Evolutionary conservation across 768 basidiomycete species (phyloP).

Genomic region (Imleria badia): DNA sequence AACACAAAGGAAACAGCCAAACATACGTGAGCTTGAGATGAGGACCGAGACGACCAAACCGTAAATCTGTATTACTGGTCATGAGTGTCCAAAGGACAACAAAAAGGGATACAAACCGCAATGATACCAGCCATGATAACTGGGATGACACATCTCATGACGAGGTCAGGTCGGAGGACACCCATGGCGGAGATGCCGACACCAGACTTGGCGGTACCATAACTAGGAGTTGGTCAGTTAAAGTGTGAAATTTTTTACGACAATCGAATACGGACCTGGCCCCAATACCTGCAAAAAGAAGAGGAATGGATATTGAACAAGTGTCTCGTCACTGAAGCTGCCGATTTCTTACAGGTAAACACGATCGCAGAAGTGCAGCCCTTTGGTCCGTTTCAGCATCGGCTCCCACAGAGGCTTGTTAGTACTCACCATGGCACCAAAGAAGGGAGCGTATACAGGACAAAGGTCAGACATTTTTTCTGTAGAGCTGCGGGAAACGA

Average conservation of each 20-base stretch:
- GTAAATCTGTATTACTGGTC: slow-evolving; percentile 65
- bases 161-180: slow-evolving; percentile 90
- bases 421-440: slow-evolving; percentile 85
- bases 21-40: slow-evolving; percentile 84
- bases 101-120: slow-evolving; percentile 62
- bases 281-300: slow-evolving; percentile 62
- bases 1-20: not conserved
- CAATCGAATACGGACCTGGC: slow-evolving; percentile 58
- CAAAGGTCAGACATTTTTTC: slow-evolving; percentile 76
- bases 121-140: slow-evolving; percentile 99
- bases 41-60: slow-evolving; percentile 99
- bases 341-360: slow-evolving; percentile 80
- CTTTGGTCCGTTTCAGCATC: slow-evolving; percentile 40
- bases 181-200: slow-evolving; percentile 98
- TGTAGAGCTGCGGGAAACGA: slow-evolving; percentile 4
- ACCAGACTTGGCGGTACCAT: slow-evolving; percentile 99
- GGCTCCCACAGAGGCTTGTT: not conserved
- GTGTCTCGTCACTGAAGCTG: not conserved
- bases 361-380: slow-evolving; percentile 97
- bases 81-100: not conserved
- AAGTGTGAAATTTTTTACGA: not conserved
- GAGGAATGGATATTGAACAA: not conserved
- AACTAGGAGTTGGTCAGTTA: slow-evolving; percentile 50
- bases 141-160: slow-evolving; percentile 97
- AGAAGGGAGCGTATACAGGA: slow-evolving; percentile 97